Evolutionary conservation across 2,329 filamentous ascomycete genomes (phyloP).

Genomic region (Calonectria hongkongensis): DNA sequence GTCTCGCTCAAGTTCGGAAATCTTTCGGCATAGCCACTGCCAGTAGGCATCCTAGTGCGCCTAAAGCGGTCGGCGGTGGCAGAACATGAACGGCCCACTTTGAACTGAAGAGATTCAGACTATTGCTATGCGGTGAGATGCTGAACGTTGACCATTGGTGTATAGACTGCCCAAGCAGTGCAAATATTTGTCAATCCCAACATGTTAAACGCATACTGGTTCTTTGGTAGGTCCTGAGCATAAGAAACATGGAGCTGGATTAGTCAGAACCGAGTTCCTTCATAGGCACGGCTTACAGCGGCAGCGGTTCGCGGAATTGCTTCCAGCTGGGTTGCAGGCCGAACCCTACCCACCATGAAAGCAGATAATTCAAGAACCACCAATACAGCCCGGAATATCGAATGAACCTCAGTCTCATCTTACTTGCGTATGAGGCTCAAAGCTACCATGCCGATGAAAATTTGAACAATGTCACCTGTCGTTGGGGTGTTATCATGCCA

Average conservation of each 20-base stretch:
- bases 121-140: background rate
- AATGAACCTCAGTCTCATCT: background rate
- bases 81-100: background rate
- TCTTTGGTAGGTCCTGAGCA: no score
- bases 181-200: no score
- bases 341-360: no score
- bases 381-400: no score
- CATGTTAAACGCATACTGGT: background rate
- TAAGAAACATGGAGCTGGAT: background rate
- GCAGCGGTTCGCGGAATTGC: background rate
- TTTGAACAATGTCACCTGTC: background rate
- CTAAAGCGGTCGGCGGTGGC: constrained; percentile 3
- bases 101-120: background rate
- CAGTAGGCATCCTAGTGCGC: background rate
- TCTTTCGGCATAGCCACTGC: no score
- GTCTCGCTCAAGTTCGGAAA: no score
- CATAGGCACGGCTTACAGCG: background rate
- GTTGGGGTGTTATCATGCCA: constrained; percentile 1
- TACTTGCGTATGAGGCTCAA: constrained; percentile 7
- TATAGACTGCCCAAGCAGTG: no score
- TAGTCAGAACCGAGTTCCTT: background rate
- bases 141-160: background rate
- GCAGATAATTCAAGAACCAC: no score
- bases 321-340: no score
- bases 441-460: background rate